Evolutionary conservation across 129 eudicot genomes (phyloP).

Genomic region (Lactuca sativa): DNA sequence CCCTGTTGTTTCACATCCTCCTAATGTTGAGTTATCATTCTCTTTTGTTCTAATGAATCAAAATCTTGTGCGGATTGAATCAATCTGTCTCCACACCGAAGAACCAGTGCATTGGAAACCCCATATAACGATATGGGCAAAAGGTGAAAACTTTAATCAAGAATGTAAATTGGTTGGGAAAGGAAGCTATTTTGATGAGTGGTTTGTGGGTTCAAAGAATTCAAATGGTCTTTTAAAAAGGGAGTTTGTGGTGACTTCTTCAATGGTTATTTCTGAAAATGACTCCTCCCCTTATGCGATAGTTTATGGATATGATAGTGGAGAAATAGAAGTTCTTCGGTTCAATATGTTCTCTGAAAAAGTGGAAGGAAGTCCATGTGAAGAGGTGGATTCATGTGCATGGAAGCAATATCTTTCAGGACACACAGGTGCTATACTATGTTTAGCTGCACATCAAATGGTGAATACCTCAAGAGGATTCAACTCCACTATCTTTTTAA

Average conservation of each 20-base stretch:
- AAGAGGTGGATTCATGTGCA: constrained; percentile 48
- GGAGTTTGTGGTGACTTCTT: constrained; percentile 62
- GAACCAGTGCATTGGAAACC: constrained; percentile 76
- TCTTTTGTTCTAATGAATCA: constrained; percentile 47
- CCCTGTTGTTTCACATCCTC: constrained; percentile 59
- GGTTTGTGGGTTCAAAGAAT: constrained; percentile 42
- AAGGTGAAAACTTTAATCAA: constrained; percentile 22
- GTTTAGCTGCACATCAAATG: constrained; percentile 88
- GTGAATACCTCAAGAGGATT: constrained; percentile 43
- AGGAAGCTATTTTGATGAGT: constrained; percentile 54
- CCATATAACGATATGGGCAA: constrained; percentile 62
- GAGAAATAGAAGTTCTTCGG: constrained; percentile 72
- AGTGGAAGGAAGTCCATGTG: constrained; percentile 28
- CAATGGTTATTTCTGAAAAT: constrained; percentile 86
- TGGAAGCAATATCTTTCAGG: constrained; percentile 63
- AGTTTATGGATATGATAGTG: constrained; percentile 82
- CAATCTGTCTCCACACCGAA: constrained; percentile 47
- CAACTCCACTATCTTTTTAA: constrained; percentile 41
- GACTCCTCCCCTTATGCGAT: constrained; percentile 67
- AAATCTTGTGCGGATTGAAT: constrained; percentile 67
- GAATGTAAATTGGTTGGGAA: constrained; percentile 53
- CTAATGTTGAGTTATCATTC: constrained; percentile 46
- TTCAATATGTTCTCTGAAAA: constrained; percentile 53
- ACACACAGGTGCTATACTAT: constrained; percentile 77
- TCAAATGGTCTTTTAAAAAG: constrained; percentile 19